Evolutionary conservation across 257 asterid genomes (phyloP).

Genomic region (Osmanthus fragrans): DNA sequence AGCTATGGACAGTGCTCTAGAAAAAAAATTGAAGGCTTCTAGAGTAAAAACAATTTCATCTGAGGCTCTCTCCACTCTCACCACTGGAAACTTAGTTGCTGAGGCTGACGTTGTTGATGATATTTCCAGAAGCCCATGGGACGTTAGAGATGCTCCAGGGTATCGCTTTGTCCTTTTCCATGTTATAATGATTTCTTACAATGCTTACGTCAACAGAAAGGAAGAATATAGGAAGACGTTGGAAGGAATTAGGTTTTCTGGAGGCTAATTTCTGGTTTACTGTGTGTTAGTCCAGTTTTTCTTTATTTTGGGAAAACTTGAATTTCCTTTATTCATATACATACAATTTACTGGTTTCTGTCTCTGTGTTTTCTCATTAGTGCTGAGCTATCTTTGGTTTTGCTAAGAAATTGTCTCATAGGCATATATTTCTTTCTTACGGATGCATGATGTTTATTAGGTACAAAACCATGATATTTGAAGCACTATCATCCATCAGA

Average conservation of each 20-base stretch:
- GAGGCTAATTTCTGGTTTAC: neutral
- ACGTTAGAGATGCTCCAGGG: constrained; percentile 25
- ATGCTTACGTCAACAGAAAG: neutral
- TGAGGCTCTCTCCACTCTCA: constrained; percentile 20
- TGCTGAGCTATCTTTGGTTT: neutral
- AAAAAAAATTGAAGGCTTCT: constrained; percentile 32
- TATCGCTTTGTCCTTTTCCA: constrained; percentile 21
- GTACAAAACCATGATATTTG: constrained; percentile 46
- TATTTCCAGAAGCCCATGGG: constrained; percentile 28
- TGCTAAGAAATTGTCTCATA: constrained; percentile 11
- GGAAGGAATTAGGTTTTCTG: neutral
- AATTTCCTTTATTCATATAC: neutral
- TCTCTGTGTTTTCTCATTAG: neutral
- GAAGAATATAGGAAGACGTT: neutral
- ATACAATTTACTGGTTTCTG: constrained; percentile 9
- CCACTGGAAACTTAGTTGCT: constrained; percentile 15
- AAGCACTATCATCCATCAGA: constrained; percentile 54
- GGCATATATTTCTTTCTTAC: constrained; percentile 13
- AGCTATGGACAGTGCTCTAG: constrained; percentile 33
- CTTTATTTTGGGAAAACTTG: neutral
- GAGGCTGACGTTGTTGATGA: constrained; percentile 28
- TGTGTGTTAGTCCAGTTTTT: neutral
- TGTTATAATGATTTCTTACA: constrained; percentile 6
- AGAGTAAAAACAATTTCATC: constrained; percentile 25
- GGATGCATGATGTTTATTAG: constrained; percentile 29